Percentiles rank a stretch among this genome's conserved stretches.
Conservation (phyloP, 352 stramenopile species). For the Poterioochromonas sp. region DNA sequence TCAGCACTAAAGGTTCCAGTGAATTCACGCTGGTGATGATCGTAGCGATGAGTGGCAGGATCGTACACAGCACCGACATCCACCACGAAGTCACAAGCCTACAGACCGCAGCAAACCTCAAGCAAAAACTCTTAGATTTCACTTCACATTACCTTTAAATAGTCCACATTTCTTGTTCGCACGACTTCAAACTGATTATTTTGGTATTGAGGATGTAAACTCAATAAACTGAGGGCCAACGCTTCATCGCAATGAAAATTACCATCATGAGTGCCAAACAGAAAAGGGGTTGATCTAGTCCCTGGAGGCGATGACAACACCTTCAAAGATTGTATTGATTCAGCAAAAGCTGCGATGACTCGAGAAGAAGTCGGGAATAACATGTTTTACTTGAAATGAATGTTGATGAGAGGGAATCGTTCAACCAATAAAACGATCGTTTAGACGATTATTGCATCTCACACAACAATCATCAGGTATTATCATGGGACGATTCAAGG, state of each 20-base stretch:
- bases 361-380: no score
- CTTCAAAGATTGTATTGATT: no score
- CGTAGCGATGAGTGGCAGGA: conserved; percentile 66
- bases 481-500: no score
- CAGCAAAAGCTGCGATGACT: no score
- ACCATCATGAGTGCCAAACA: conserved; percentile 91
- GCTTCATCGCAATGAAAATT: conserved; percentile 97
- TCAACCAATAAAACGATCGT: no score
- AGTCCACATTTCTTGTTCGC: conserved; percentile 48
- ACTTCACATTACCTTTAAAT: background rate
- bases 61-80: conserved; percentile 94
- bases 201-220: conserved; percentile 78
- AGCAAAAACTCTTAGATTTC: background rate
- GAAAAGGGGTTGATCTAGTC: no score
- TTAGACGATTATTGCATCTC: no score
- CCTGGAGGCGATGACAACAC: no score
- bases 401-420: no score
- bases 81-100: conserved; percentile 63
- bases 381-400: no score
- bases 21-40: conserved; percentile 95
- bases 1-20: conserved; percentile 61
- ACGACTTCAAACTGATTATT: conserved; percentile 39
- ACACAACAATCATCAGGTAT: no score
- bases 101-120: no score
- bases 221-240: conserved; percentile 90